A percentile compares a stretch with the other conserved stretches of the same genome.
Conservation (phyloP, 2,329 filamentous ascomycete species). For the Sclerotinia sclerotiorum region DNA sequence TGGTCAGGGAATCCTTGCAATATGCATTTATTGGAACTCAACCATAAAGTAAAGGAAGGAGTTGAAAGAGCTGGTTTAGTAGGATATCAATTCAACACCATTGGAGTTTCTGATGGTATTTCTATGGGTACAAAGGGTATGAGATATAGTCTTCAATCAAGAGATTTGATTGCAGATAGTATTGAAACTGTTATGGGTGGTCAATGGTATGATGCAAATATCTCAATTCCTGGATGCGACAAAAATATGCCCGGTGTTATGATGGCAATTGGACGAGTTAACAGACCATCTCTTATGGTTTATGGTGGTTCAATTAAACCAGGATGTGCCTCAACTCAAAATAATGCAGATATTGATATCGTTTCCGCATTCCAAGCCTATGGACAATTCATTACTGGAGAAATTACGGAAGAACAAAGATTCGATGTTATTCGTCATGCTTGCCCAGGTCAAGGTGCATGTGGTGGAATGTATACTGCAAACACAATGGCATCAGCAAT, state of each 20-base stretch:
- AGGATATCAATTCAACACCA: slow-evolving; percentile 98
- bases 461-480: slow-evolving; percentile 82
- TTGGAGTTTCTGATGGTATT: slow-evolving; percentile 95
- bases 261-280: slow-evolving; percentile 92
- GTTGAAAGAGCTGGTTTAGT: slow-evolving; percentile 76
- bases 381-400: slow-evolving; percentile 87
- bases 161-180: slow-evolving; percentile 95
- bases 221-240: slow-evolving; percentile 95
- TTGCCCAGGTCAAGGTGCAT: slow-evolving; percentile 80
- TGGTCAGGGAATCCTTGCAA: slow-evolving; percentile 98
- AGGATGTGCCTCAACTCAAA: slow-evolving; percentile 75
- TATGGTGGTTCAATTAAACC: slow-evolving; percentile 95
- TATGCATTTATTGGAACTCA: slow-evolving; percentile 91
- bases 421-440: slow-evolving; percentile 94
- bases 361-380: slow-evolving; percentile 98
- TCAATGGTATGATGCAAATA: slow-evolving; percentile 98
- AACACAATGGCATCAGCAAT: slow-evolving; percentile 77
- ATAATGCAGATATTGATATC: slow-evolving; percentile 80
- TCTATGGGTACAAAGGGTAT: slow-evolving; percentile 98
- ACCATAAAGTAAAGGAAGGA: slow-evolving; percentile 54
- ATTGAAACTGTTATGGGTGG: slow-evolving; percentile 99
- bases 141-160: slow-evolving; percentile 90
- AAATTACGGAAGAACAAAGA: slow-evolving; percentile 86
- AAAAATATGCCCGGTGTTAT: slow-evolving; percentile 98
- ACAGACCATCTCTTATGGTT: slow-evolving; percentile 94